Evolutionary conservation across 2,329 filamentous ascomycete species (phyloP), one percentile per base, ranked within the genome.

Genomic region (Curvularia sp.): DNA sequence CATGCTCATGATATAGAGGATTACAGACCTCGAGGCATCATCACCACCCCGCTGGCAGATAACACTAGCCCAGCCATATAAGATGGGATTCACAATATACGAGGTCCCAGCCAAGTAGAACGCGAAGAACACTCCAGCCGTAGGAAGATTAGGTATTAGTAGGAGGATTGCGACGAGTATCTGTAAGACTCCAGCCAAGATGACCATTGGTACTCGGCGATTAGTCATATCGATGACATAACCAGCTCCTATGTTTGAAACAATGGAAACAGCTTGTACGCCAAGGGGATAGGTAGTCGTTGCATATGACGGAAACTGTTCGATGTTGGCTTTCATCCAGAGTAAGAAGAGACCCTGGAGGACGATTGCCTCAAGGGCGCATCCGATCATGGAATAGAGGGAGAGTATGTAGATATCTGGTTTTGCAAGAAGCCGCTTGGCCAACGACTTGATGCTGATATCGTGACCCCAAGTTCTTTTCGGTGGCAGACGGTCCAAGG

Each of bases 271-370:
- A 0, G 84, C 85, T 0, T 85, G 81, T 0, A 87, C 82, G 1
- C 84, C 85, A 0, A 85, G 82, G 0, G 85, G 84, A 49, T 86
- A 86, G 63, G 85, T 83, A 65, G 86, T 87, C 10, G 83, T 78
- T 62, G 86, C 82, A 0, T 78, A 49, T 0, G 85, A 76, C 0
- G 78, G 67, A 46, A 70, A 69, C 15, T 63, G 47, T 12, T 44
- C 47, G 9, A 62, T 57, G 31, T 70, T 50, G 18, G 64, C 61
- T 43, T 68, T 71, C 60, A 71, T 65, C 67, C 67, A 71, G 5
- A 71, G 59, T 2, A 71, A 49, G 41, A 71, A 71, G 5, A 71
- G 65, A 0, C 68, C 68, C 33, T 71, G 68, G 3, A 71, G 22
- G 18, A 69, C 68, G 26, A 69, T 77, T 1, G 74, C 77, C 53